Conservation (phyloP, 2,329 filamentous ascomycete species). For the Rutstroemia sp. region DNA sequence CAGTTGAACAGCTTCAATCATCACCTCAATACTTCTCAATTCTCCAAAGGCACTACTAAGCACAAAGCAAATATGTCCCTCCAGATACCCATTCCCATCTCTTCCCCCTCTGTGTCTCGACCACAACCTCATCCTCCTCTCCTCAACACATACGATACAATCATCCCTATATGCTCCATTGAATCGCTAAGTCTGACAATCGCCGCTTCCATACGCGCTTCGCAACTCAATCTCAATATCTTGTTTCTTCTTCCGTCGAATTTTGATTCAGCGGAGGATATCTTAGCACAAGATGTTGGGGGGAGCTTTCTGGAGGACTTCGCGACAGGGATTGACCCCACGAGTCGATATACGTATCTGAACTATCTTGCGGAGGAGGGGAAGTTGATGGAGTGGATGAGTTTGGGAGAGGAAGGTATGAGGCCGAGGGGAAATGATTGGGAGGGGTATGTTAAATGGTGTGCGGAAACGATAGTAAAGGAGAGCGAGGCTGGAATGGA, state of each 20-base stretch:
- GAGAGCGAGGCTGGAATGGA: neutral
- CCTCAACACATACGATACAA: constrained; percentile 1
- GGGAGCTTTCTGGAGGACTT: constrained; percentile 4
- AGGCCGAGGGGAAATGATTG: constrained; percentile 1
- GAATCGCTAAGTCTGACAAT: constrained; percentile 3
- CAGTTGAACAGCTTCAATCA: neutral
- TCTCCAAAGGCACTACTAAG: neutral
- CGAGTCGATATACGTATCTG: constrained; percentile 4
- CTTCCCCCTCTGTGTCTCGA: neutral
- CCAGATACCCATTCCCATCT: neutral
- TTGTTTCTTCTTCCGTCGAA: neutral
- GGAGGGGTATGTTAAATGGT: constrained; percentile 1
- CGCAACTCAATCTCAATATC: neutral
- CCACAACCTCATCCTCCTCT: neutral
- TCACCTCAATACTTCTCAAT: neutral
- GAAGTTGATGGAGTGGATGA: constrained; percentile 1
- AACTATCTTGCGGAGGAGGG: constrained; percentile 5
- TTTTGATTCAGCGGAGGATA: neutral
- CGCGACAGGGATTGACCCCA: constrained; percentile 4
- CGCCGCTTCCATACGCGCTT: neutral
- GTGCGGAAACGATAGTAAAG: neutral
- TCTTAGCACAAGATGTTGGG: neutral
- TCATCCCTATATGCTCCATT: neutral
- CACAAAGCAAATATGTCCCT: constrained; percentile 3
- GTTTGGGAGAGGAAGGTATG: neutral